phyloP scores from a whole-genome alignment of 2,329 filamentous ascomycete species.

The Diaporthe aspalathi region DNA sequence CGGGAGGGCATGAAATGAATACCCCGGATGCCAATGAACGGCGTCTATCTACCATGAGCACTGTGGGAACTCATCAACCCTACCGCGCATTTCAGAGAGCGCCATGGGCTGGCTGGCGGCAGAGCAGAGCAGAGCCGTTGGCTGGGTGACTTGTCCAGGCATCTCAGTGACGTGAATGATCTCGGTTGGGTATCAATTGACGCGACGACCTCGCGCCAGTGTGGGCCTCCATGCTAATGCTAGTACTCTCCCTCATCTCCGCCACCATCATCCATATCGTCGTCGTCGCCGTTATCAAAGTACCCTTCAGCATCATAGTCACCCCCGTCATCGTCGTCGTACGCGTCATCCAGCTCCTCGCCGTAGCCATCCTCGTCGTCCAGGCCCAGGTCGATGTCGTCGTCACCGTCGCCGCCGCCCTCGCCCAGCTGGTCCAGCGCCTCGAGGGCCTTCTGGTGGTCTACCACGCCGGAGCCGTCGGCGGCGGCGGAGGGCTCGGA shows the following conservation, averaged over 20 bases:
- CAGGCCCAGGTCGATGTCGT: conserved; percentile 51
- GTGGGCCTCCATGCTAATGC: background rate
- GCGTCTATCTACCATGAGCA: background rate
- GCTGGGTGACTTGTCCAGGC: background rate
- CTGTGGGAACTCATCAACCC: background rate
- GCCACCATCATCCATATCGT: conserved; percentile 61
- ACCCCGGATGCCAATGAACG: conserved; percentile 34
- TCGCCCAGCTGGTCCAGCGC: conserved; percentile 57
- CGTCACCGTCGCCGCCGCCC: conserved; percentile 49
- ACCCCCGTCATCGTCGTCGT: conserved; percentile 69
- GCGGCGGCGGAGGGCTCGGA: conserved; percentile 46
- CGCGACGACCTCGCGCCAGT: background rate
- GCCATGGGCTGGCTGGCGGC: background rate
- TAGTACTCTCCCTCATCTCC: conserved; percentile 45
- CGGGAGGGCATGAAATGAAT: conserved; percentile 34
- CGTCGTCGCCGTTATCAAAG: conserved; percentile 68
- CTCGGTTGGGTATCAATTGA: conserved; percentile 18
- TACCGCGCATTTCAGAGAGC: background rate
- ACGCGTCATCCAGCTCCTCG: conserved; percentile 53
- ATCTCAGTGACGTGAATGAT: background rate
- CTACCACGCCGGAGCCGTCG: conserved; percentile 42
- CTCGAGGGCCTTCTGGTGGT: conserved; percentile 54
- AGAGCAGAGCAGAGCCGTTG: too few relatives aligned
- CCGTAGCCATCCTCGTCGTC: conserved; percentile 65
- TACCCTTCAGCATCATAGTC: conserved; percentile 72